Conservation (phyloP, 2,329 filamentous ascomycete genomes). For the Emergomyces orientalis region DNA sequence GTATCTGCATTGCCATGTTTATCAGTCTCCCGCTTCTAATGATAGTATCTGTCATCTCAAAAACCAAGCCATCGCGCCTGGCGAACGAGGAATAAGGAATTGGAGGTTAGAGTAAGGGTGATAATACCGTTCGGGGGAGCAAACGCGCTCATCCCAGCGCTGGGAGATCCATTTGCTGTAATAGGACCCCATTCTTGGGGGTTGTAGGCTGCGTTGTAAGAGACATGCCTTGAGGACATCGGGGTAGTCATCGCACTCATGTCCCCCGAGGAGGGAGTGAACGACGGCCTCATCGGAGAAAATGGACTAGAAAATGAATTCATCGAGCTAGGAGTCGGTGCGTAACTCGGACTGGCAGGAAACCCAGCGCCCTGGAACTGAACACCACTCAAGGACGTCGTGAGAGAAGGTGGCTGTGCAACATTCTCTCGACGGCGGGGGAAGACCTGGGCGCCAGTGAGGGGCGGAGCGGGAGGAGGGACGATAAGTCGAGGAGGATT, state of each 20-base stretch:
- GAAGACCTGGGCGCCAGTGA: slow-evolving; percentile 27
- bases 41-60: not conserved
- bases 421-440: slow-evolving; percentile 36
- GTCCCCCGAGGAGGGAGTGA: slow-evolving; percentile 29
- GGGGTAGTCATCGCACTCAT: slow-evolving; percentile 32
- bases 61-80: not conserved
- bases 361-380: slow-evolving; percentile 30
- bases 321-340: slow-evolving; percentile 31
- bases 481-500: slow-evolving; percentile 14
- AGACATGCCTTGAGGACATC: slow-evolving; percentile 34
- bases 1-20: not conserved
- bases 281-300: slow-evolving; percentile 27
- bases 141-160: slow-evolving; percentile 22
- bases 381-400: slow-evolving; percentile 31
- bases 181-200: slow-evolving; percentile 42
- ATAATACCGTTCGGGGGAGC: slow-evolving; percentile 22
- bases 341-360: slow-evolving; percentile 22
- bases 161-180: slow-evolving; percentile 18
- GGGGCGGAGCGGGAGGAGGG: slow-evolving; percentile 21
- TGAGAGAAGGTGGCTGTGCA: slow-evolving; percentile 35
- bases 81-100: not conserved
- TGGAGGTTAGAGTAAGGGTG: slow-evolving; percentile 9
- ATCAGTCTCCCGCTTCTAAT: not conserved
- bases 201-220: slow-evolving; percentile 40
- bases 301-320: slow-evolving; percentile 38